Evolutionary conservation across 257 asterid species (phyloP), one percentile per base, ranked within the genome.

Genomic region (Buddleja alternifolia): DNA sequence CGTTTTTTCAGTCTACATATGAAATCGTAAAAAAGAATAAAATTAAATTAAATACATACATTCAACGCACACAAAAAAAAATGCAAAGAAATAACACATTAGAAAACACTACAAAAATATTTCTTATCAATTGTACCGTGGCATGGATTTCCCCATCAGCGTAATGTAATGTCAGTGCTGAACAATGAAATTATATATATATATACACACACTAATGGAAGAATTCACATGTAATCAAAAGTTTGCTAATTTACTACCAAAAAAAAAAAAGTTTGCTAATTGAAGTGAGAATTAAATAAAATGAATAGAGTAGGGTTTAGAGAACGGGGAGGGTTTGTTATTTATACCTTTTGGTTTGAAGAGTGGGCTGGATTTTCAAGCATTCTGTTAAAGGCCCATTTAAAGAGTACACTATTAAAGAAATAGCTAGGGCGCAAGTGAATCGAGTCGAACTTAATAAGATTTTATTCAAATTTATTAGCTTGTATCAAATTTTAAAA

Each of bases 61-160:
- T 25, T 32, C n/a, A 24, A 60, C 19, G 12, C 19, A 6, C 32
- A 8, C 20, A n/a, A n/a, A n/a, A 44, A 54, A 11, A 42, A 1
- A 41, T 14, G 25, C 1, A 12, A 34, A 7, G 0, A 48, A 17
- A 20, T 0, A 10, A 42, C 11, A n/a, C n/a, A n/a, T n/a, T n/a
- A n/a, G n/a, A n/a, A n/a, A n/a, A n/a, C n/a, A n/a, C n/a, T n/a
- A 9, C 12, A 37, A 7, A 17, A 58, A 19, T 1, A 53, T 6
- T 10, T 46, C 17, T 10, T 3, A 63, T n/a, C 14, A 14, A 25
- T 53, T 45, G 71, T 74, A 80, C 88, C 71, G 61, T 10, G 75
- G 53, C 51, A 80, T 73, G n/a, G 82, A 67, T 77, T 83, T 83
- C 73, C 88, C 86, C 88, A 83, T 83, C 15, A 47, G 4, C 21